Evolutionary conservation across 192 early-diverging fungal species (phyloP).

Genomic region (Lobosporangium transversale): DNA sequence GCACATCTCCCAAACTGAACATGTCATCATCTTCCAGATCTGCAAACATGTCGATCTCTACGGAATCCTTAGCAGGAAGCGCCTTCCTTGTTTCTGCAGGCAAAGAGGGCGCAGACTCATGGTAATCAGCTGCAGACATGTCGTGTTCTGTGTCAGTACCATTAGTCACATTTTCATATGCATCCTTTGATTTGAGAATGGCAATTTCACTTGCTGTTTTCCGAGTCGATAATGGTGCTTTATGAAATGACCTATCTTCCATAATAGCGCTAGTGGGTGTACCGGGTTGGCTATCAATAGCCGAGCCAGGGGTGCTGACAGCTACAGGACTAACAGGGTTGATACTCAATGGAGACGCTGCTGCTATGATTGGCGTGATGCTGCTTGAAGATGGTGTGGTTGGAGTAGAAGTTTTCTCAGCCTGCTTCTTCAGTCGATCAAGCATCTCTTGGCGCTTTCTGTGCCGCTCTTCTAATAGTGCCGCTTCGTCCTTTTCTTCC

Average conservation of each 20-base stretch:
- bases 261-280: slow-evolving; percentile 75
- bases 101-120: slow-evolving; percentile 51
- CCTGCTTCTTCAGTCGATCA: slow-evolving; percentile 70
- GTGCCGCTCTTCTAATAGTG: slow-evolving; percentile 86
- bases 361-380: slow-evolving; percentile 9
- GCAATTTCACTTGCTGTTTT: slow-evolving; percentile 59
- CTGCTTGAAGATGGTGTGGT: slow-evolving; percentile 8
- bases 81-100: slow-evolving; percentile 19
- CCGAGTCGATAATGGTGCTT: slow-evolving; percentile 22
- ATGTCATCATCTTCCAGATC: slow-evolving; percentile 80
- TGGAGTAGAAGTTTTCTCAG: slow-evolving; percentile 45
- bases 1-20: slow-evolving; percentile 55
- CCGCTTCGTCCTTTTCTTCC: slow-evolving; percentile 79
- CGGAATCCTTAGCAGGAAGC: slow-evolving; percentile 18
- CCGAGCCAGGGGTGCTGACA: slow-evolving; percentile 53
- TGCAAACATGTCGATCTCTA: slow-evolving; percentile 78
- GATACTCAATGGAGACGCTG: slow-evolving; percentile 3
- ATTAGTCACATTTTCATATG: slow-evolving; percentile 54
- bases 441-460: slow-evolving; percentile 81
- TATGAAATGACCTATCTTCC: slow-evolving; percentile 67
- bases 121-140: slow-evolving; percentile 78
- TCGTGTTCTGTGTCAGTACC: slow-evolving; percentile 56
- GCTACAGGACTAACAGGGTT: slow-evolving; percentile 23
- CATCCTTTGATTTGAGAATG: slow-evolving; percentile 57
- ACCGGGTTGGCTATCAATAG: slow-evolving; percentile 86